Percentiles rank a stretch among this genome's conserved stretches.
Evolutionary conservation across 805 yeast genomes (phyloP).

Genomic region (Yarrowia porcina): DNA sequence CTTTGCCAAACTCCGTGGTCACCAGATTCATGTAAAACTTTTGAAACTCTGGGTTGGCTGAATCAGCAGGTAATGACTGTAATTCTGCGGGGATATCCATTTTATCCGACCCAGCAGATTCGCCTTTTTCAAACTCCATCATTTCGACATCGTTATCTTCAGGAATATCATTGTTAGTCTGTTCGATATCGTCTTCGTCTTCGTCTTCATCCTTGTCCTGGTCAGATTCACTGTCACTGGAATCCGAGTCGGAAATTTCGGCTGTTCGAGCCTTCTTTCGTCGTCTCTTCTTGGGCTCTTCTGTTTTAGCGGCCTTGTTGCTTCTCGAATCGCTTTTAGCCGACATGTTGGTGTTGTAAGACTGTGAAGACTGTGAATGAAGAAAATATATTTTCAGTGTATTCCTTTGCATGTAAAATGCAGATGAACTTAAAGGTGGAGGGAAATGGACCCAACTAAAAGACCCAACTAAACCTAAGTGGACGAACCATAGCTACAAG

Average conservation of each 20-base stretch:
- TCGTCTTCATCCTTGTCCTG: not conserved
- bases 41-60: conserved; percentile 28
- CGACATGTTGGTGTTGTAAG: not conserved
- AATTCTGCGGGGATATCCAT: conserved; percentile 8
- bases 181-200: not conserved
- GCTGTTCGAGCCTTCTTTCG: conserved; percentile 35
- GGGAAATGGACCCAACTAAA: not conserved
- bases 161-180: not conserved
- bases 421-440: not conserved
- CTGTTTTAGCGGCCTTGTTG: conserved; percentile 11
- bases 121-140: conserved; percentile 30
- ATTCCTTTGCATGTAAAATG: not conserved
- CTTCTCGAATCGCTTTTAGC: not conserved
- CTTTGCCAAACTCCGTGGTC: conserved; percentile 49
- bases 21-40: conserved; percentile 46
- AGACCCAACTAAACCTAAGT: no score
- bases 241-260: conserved; percentile 30
- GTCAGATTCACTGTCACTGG: conserved; percentile 16
- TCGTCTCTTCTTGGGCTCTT: conserved; percentile 28
- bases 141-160: conserved; percentile 24
- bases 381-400: not conserved
- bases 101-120: not conserved
- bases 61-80: not conserved
- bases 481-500: no score
- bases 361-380: not conserved